Percentiles rank a stretch among this genome's conserved stretches.
These are phyloP conservation scores for Globisporangium yorkense DNA, from an alignment of 352 stramenopile species.

Conservation along the genomic window DNA sequence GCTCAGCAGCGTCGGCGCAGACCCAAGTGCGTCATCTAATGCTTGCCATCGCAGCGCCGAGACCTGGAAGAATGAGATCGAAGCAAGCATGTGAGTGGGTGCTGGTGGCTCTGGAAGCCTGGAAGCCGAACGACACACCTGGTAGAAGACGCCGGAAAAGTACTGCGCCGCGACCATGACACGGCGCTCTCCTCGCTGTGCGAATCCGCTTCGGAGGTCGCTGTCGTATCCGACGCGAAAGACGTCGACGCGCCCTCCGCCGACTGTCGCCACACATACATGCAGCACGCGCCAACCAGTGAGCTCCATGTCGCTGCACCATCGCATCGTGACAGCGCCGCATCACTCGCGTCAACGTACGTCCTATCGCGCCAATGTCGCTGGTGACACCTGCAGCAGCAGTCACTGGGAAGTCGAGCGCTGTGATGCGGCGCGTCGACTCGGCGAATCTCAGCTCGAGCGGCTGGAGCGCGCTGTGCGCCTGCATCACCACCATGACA, in stretches of 20 bases:
- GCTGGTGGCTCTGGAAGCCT: background rate
- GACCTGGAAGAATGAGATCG: conserved; percentile 6
- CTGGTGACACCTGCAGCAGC: conserved; percentile 7
- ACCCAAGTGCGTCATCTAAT: background rate
- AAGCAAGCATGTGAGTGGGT: background rate
- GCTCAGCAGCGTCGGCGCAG: background rate
- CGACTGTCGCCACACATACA: conserved; percentile 4
- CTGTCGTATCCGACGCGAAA: conserved; percentile 2
- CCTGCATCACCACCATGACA: background rate
- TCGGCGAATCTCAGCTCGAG: background rate
- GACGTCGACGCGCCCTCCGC: conserved; percentile 6
- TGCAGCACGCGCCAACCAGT: background rate
- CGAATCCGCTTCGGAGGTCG: conserved; percentile 4
- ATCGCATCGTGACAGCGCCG: background rate
- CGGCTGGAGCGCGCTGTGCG: conserved; percentile 1
- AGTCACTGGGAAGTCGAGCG: conserved; percentile 19
- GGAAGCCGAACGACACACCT: background rate
- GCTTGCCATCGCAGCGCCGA: conserved; percentile 13
- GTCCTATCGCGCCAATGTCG: conserved; percentile 29
- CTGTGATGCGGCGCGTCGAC: conserved; percentile 17
- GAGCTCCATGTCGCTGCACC: background rate
- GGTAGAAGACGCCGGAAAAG: background rate
- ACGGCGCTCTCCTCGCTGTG: background rate
- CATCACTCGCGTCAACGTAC: conserved; percentile 14
- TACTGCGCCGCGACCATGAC: background rate